These are phyloP conservation scores for Hyaloscypha hepaticicola DNA, from an alignment of 495 filamentous ascomycete genomes.

Conservation along the genomic window DNA sequence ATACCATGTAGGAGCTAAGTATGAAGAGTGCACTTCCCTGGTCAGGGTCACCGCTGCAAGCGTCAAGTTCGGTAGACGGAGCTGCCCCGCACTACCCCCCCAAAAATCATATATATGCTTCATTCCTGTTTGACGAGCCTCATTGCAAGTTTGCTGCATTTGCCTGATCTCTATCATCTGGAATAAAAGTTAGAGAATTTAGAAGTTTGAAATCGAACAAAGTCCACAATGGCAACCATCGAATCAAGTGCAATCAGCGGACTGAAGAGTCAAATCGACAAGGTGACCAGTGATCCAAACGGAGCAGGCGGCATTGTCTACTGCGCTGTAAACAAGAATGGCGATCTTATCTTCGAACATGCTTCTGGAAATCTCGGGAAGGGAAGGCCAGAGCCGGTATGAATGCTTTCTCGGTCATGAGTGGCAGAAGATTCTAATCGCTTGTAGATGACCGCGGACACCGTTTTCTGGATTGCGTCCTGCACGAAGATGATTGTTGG, in stretches of 20 bases:
- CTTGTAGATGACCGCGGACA: slow-evolving; percentile 56
- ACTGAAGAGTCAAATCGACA: neutral
- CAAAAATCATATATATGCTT: neutral
- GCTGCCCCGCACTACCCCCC: neutral
- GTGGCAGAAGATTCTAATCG: no score
- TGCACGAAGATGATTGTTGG: slow-evolving; percentile 56
- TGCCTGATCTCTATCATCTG: neutral
- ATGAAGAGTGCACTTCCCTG: no score
- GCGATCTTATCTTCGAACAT: slow-evolving; percentile 1
- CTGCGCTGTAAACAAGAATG: neutral
- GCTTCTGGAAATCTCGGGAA: neutral
- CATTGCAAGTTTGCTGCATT: neutral
- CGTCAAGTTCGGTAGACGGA: no score
- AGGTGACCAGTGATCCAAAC: neutral
- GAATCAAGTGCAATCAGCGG: neutral
- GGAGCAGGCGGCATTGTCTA: neutral
- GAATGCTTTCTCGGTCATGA: no score
- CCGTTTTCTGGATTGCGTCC: slow-evolving; percentile 58
- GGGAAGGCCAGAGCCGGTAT: neutral
- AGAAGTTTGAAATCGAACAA: neutral
- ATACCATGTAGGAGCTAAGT: no score
- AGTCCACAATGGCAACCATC: neutral
- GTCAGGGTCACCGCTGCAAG: no score
- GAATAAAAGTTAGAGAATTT: neutral
- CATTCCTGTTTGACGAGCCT: neutral